These are phyloP conservation scores for Acer saccharum DNA, from an alignment of 345 rosid genomes.

Conservation along the genomic window DNA sequence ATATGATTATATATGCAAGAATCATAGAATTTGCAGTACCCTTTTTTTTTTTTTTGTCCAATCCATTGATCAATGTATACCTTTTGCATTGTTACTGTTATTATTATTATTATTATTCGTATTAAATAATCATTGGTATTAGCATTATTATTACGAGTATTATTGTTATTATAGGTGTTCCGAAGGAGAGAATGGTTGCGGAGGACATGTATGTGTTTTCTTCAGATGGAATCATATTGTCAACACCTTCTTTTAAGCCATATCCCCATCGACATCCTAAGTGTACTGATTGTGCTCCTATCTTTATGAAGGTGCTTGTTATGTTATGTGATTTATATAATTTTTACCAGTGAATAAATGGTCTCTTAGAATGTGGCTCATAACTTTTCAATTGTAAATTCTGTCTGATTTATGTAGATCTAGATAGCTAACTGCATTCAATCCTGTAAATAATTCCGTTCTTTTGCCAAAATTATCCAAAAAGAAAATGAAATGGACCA, in stretches of 20 bases:
- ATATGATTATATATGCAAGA: not conserved
- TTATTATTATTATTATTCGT: not conserved
- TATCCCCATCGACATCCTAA: slow-evolving; percentile 43
- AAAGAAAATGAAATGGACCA: not conserved
- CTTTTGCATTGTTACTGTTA: not conserved
- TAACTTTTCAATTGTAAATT: not conserved
- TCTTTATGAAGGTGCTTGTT: slow-evolving; percentile 39
- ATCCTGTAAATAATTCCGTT: not conserved
- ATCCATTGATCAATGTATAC: not conserved
- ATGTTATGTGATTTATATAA: not conserved
- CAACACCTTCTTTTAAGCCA: slow-evolving; percentile 33
- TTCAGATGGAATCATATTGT: slow-evolving; percentile 34
- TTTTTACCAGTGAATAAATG: not conserved
- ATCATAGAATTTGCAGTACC: not conserved
- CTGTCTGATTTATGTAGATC: not conserved
- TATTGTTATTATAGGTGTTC: slow-evolving; percentile 37
- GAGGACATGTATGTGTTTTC: slow-evolving; percentile 46
- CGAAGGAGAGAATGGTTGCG: slow-evolving; percentile 53
- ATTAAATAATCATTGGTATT: not conserved
- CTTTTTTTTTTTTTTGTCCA: not conserved
- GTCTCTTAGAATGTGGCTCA: not conserved
- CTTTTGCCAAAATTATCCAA: not conserved
- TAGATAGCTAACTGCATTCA: not conserved
- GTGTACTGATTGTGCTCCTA: slow-evolving; percentile 49
- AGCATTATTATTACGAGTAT: not conserved